phyloP scores from a whole-genome alignment of 148 eudicot species.

The Amaranthus hypochondriacus region DNA sequence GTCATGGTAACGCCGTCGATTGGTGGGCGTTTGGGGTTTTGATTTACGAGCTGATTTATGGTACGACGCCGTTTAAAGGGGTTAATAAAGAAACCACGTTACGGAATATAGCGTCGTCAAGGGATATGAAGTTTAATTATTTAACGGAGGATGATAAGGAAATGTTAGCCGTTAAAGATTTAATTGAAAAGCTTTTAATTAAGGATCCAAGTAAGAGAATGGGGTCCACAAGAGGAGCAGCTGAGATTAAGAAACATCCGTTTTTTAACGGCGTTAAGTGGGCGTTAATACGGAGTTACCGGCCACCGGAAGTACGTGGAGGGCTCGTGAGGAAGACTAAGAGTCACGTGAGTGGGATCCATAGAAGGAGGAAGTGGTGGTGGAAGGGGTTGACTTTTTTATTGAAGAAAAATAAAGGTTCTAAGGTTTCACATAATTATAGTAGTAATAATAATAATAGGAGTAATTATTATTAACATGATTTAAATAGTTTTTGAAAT shows the following conservation, averaged over 20 bases:
- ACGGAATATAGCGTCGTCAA: constrained; percentile 52
- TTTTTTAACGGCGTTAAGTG: constrained; percentile 70
- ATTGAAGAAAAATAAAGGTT: constrained; percentile 26
- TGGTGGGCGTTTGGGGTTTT: constrained; percentile 93
- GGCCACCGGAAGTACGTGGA: constrained; percentile 63
- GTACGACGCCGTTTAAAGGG: constrained; percentile 78
- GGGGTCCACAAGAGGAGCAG: constrained; percentile 64
- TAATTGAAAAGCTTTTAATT: constrained; percentile 49
- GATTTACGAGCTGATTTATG: constrained; percentile 52
- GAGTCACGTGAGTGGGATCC: constrained; percentile 35
- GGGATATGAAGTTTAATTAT: constrained; percentile 31
- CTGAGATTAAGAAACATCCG: constrained; percentile 71
- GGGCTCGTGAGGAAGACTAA: constrained; percentile 46
- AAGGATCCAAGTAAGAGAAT: constrained; percentile 61
- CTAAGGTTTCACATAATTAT: constrained; percentile 11
- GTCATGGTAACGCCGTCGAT: constrained; percentile 84
- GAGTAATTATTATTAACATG: too few relatives aligned
- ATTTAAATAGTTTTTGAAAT: too few relatives aligned
- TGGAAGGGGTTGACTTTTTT: constrained; percentile 44
- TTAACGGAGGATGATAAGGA: constrained; percentile 21
- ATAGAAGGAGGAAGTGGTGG: constrained; percentile 41
- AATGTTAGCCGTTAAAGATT: constrained; percentile 36
- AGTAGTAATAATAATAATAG: not conserved
- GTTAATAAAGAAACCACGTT: constrained; percentile 57
- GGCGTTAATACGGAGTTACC: constrained; percentile 65